phyloP scores from a whole-genome alignment of 176 grass and related monocot species.

The Otatea glauca region DNA sequence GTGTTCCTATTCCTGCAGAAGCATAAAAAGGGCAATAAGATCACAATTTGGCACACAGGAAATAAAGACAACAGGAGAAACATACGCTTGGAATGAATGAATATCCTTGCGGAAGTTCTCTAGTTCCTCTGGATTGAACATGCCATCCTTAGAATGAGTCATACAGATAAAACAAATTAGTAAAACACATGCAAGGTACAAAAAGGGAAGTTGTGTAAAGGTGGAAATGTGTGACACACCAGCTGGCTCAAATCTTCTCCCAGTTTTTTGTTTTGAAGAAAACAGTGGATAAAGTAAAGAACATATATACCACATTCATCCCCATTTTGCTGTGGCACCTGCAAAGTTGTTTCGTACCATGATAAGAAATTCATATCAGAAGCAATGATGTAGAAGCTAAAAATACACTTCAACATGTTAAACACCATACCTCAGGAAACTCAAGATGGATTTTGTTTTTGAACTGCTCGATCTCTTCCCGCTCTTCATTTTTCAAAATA shows the following conservation, averaged over 20 bases:
- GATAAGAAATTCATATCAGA: neutral
- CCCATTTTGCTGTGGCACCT: slow-evolving; percentile 90
- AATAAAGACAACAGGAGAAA: slow-evolving; percentile 24
- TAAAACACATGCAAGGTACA: slow-evolving; percentile 18
- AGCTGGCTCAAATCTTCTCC: slow-evolving; percentile 64
- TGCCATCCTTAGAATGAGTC: slow-evolving; percentile 55
- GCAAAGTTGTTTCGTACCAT: slow-evolving; percentile 29
- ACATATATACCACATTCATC: slow-evolving; percentile 90
- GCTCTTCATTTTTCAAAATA: slow-evolving; percentile 75
- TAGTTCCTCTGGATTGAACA: slow-evolving; percentile 68
- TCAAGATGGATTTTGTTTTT: slow-evolving; percentile 73
- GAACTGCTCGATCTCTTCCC: slow-evolving; percentile 60
- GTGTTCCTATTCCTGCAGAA: slow-evolving; percentile 38
- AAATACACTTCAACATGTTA: slow-evolving; percentile 26
- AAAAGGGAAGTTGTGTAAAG: slow-evolving; percentile 32
- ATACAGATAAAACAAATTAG: slow-evolving; percentile 32
- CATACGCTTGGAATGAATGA: slow-evolving; percentile 60
- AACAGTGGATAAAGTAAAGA: slow-evolving; percentile 78
- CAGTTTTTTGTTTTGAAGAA: slow-evolving; percentile 54
- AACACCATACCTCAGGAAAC: slow-evolving; percentile 68
- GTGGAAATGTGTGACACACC: slow-evolving; percentile 40
- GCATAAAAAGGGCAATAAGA: slow-evolving; percentile 24
- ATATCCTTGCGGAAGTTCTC: slow-evolving; percentile 66
- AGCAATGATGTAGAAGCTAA: slow-evolving; percentile 16
- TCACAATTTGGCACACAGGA: slow-evolving; percentile 4